These are phyloP conservation scores for Colletotrichum cordylinicola DNA, from an alignment of 2,329 filamentous ascomycete genomes.

Conservation along the genomic window DNA sequence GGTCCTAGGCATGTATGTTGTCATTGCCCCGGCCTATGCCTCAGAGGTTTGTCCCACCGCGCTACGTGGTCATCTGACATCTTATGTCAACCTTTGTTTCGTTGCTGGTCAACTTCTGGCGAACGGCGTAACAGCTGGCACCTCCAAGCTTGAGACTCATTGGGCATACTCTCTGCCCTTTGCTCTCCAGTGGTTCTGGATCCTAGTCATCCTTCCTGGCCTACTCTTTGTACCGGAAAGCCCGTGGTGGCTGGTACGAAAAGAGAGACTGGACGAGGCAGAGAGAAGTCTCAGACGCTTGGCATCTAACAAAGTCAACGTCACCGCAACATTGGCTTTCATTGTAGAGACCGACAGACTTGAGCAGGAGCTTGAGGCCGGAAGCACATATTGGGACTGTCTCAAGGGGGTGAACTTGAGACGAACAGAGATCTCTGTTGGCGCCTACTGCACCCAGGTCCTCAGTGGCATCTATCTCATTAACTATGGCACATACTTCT, in stretches of 20 bases:
- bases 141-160: conserved; percentile 42
- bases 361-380: conserved; percentile 55
- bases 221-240: conserved; percentile 54
- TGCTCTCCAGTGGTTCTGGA: conserved; percentile 58
- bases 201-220: conserved; percentile 47
- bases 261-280: conserved; percentile 45
- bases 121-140: conserved; percentile 50
- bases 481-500: conserved; percentile 66
- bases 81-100: conserved; percentile 67
- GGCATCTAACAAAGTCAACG: conserved; percentile 51
- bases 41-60: conserved; percentile 66
- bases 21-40: conserved; percentile 64
- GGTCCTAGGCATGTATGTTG: conserved; percentile 66
- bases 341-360: conserved; percentile 64
- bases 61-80: conserved; percentile 62
- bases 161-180: conserved; percentile 58
- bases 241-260: conserved; percentile 56
- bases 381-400: conserved; percentile 56
- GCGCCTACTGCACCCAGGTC: conserved; percentile 71
- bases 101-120: conserved; percentile 66
- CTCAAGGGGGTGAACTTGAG: conserved; percentile 53
- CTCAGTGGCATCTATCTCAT: conserved; percentile 69
- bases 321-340: conserved; percentile 55
- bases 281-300: conserved; percentile 45
- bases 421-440: conserved; percentile 62